Base-by-base conservation (phyloP, 1,139 yeast species). In the Lodderomyces jiufengensis region DNA sequence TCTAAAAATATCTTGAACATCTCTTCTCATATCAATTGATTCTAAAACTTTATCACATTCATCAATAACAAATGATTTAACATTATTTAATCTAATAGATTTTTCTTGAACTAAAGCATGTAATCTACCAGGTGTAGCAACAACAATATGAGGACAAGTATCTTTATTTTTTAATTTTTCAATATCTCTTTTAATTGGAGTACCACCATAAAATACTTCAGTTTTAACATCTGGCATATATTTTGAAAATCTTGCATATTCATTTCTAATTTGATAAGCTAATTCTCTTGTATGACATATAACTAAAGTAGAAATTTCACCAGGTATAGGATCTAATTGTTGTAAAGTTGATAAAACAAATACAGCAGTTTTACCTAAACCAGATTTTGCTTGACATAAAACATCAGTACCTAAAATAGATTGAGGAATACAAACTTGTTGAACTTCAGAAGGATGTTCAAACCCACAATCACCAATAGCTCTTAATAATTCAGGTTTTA, bases 391-490 rank as follows among this genome's bases (percentile, higher is more conserved):
- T 73, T 92, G 98, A 72, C 98, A 92, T 50, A 92, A 72, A 43
- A 92, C 97, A 59, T 92, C 98, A 46, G 96, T 90, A 60, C 98
- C 98, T 55, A 92, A 84, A 56, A 92, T 88, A 40, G 97, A 86
- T 70, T 92, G 98, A 41, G 98, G 98, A 57, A 92, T 92, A 70
- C 97, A 87, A 54, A 88, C 94, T 73, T 92, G 98, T 73, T 92
- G 98, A 51, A 92, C 98, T 82, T 92, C 98, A 47, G 97, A 88
- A 50, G 98, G 98, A 73, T 92, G 98, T 73, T 92, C 98, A 61
- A 92, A 92, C 75, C 98, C 98, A 74, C 97, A 88, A 68, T 92
- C 98, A 52, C 92, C 95, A 60, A 92, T 92, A 48, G 98, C 98
- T 69, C 98, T 84, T 55, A 92, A 76, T 53, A 92, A 76, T 67